Evolutionary conservation across 768 basidiomycete genomes (phyloP).

Genomic region (Calocybe gangraenosa): DNA sequence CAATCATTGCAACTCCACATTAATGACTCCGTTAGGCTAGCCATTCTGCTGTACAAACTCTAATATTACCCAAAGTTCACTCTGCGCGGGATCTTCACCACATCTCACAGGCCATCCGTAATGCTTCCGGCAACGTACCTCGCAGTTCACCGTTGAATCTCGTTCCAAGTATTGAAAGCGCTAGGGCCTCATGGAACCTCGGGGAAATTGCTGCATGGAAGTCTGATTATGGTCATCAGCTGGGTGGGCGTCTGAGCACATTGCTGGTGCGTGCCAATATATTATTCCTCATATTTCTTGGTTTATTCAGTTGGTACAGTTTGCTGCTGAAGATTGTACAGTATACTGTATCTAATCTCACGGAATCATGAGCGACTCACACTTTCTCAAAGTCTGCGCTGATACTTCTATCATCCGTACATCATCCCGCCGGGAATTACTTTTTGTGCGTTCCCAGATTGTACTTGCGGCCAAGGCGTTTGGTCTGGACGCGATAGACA

Average conservation of each 20-base stretch:
- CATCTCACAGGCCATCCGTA: slow-evolving; percentile 47
- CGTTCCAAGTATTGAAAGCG: slow-evolving; percentile 85
- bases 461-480: slow-evolving; percentile 82
- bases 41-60: slow-evolving; percentile 44
- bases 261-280: slow-evolving; percentile 50
- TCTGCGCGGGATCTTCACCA: slow-evolving; percentile 59
- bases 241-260: slow-evolving; percentile 55
- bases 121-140: slow-evolving; percentile 23
- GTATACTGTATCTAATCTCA: slow-evolving; percentile 7
- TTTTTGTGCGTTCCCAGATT: slow-evolving; percentile 80
- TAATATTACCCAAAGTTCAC: slow-evolving; percentile 87
- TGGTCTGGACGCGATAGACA: slow-evolving; percentile 82
- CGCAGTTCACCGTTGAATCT: slow-evolving; percentile 42
- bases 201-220: slow-evolving; percentile 70
- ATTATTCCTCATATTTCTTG: background rate
- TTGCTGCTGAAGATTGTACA: slow-evolving; percentile 92
- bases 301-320: slow-evolving; percentile 41
- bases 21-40: slow-evolving; percentile 23
- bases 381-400: slow-evolving; percentile 68
- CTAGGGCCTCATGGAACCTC: slow-evolving; percentile 62
- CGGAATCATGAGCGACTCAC: slow-evolving; percentile 1
- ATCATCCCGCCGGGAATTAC: slow-evolving; percentile 65
- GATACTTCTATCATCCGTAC: slow-evolving; percentile 83
- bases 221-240: slow-evolving; percentile 39
- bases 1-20: background rate